A percentile compares a stretch with the other conserved stretches of the same genome.
Conservation (phyloP, 108 stramenopile species). For the Cyclotella sp. region DNA sequence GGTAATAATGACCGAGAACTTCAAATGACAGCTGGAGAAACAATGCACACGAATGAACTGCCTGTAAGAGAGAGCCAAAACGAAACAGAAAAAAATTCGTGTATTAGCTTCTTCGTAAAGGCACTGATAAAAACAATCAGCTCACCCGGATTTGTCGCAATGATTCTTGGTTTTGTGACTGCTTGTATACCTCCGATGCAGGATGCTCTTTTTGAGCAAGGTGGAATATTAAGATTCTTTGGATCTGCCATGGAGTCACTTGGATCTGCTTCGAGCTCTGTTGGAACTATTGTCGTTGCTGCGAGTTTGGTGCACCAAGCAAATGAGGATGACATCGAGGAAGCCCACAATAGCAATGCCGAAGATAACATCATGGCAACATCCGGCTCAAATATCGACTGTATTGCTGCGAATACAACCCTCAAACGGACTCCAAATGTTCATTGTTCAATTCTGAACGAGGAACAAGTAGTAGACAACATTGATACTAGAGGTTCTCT, state of each 20-base stretch:
- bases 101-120: slow-evolving; percentile 23
- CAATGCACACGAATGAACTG: slow-evolving; percentile 7
- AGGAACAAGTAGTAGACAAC: not conserved
- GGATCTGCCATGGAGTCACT: slow-evolving; percentile 76
- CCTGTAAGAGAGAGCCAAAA: not conserved
- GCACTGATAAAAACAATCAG: slow-evolving; percentile 59
- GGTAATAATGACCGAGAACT: not conserved
- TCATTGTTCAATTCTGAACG: not conserved
- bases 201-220: slow-evolving; percentile 63
- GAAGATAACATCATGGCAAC: slow-evolving; percentile 1
- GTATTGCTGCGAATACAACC: slow-evolving; percentile 18
- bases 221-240: slow-evolving; percentile 66
- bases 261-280: slow-evolving; percentile 52
- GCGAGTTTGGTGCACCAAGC: slow-evolving; percentile 61
- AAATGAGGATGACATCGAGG: slow-evolving; percentile 7
- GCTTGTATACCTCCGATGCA: slow-evolving; percentile 73
- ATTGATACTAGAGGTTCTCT: slow-evolving; percentile 16
- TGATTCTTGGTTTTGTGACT: slow-evolving; percentile 70
- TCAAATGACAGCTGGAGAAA: not conserved
- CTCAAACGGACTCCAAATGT: slow-evolving; percentile 13
- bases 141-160: slow-evolving; percentile 69
- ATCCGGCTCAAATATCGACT: not conserved
- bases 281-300: slow-evolving; percentile 71
- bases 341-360: slow-evolving; percentile 13
- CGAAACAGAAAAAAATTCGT: not conserved